Conservation (phyloP, 1,284 basidiomycete species). For the Ceratobasidium papillatum region DNA sequence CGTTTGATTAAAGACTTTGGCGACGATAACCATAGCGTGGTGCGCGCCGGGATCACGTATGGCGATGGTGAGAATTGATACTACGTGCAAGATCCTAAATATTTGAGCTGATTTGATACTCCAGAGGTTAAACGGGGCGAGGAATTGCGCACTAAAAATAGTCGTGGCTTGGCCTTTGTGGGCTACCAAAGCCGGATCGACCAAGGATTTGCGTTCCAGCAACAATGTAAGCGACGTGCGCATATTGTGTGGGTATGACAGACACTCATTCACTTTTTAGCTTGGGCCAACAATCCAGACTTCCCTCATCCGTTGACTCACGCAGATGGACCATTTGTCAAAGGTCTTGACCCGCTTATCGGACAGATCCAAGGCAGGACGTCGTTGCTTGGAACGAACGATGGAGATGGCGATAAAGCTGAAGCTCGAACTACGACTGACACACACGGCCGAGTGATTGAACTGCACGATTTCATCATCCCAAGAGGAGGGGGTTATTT, state of each 20-base stretch:
- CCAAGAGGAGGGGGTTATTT: background rate
- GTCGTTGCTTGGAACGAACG: background rate
- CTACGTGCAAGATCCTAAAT: background rate
- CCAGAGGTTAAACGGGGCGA: background rate
- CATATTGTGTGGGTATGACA: background rate
- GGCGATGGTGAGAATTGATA: background rate
- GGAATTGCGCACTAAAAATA: background rate
- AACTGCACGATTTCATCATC: background rate
- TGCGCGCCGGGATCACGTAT: background rate
- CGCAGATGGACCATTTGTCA: too few relatives aligned
- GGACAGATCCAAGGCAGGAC: background rate
- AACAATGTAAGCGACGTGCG: background rate
- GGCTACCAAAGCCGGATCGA: slow-evolving; percentile 1
- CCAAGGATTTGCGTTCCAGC: slow-evolving; percentile 3
- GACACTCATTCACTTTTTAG: background rate
- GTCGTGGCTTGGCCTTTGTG: slow-evolving; percentile 5
- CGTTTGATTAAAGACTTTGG: background rate
- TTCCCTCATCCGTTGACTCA: background rate
- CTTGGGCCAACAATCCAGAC: slow-evolving; percentile 5
- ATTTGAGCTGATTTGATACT: background rate
- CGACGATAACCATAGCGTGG: background rate
- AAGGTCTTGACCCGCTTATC: slow-evolving; percentile 3
- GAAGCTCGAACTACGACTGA: background rate
- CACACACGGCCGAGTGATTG: background rate
- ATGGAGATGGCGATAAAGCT: background rate